phyloP scores from a whole-genome alignment of 2,329 filamentous ascomycete species.

The Clarireedia sp. region DNA sequence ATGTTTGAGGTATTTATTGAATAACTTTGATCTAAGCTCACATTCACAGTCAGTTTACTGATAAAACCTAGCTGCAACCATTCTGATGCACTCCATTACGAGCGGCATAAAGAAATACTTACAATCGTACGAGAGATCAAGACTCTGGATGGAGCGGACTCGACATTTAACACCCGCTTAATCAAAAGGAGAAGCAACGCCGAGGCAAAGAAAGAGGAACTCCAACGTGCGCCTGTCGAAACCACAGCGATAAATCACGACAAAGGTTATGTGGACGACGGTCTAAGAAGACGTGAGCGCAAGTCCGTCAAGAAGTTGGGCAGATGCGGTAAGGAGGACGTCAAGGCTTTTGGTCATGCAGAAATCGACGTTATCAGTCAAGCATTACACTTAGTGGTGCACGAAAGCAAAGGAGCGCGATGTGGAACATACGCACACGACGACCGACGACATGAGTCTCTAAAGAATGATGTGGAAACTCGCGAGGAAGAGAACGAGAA shows the following conservation, averaged over 20 bases:
- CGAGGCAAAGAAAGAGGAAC: background rate
- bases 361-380: constrained; percentile 25
- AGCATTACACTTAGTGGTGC: constrained; percentile 22
- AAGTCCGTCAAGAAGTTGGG: constrained; percentile 24
- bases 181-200: background rate
- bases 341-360: constrained; percentile 21
- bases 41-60: background rate
- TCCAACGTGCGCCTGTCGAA: constrained; percentile 3
- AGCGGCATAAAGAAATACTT: constrained; percentile 27
- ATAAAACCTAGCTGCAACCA: constrained; percentile 24
- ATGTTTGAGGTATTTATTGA: constrained; percentile 23
- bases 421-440: constrained; percentile 21
- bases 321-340: constrained; percentile 1
- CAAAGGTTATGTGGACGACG: constrained; percentile 7
- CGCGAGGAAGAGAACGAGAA: background rate
- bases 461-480: background rate
- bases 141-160: constrained; percentile 14
- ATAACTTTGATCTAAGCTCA: background rate
- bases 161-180: constrained; percentile 1
- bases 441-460: constrained; percentile 4
- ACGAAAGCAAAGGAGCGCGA: constrained; percentile 26
- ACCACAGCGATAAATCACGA: constrained; percentile 19
- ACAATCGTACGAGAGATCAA: constrained; percentile 21
- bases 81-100: constrained; percentile 28
- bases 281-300: constrained; percentile 18